phyloP scores from a whole-genome alignment of 192 early-diverging fungal species.

The Backusella sp. region DNA sequence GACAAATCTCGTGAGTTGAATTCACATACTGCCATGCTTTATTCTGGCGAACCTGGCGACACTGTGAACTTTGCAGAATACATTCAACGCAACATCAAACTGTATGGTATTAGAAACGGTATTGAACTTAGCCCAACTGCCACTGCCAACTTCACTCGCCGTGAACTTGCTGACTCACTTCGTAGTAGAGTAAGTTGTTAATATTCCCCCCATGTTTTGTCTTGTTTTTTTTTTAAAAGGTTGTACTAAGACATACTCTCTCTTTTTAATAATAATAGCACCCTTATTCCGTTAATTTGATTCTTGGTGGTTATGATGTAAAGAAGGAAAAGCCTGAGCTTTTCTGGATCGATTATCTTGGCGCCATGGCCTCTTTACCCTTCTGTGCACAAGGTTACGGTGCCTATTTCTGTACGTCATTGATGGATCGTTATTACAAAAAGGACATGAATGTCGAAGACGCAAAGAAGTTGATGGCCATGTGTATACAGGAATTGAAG shows the following conservation, averaged over 20 bases:
- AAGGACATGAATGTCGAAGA: conserved; percentile 80
- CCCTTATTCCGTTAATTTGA: conserved; percentile 85
- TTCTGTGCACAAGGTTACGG: conserved; percentile 93
- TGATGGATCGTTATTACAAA: conserved; percentile 92
- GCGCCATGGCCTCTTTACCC: conserved; percentile 71
- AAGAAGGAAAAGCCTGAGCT: conserved; percentile 71
- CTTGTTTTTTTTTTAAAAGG: no score
- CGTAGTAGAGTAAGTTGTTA: conserved; percentile 62
- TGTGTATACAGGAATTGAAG: conserved; percentile 84
- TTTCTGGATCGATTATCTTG: conserved; percentile 94
- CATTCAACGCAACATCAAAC: conserved; percentile 87
- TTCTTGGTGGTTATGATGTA: conserved; percentile 83
- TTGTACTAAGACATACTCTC: not conserved
- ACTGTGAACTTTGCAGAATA: conserved; percentile 94
- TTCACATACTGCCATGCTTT: conserved; percentile 80
- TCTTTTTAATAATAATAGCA: conserved; percentile 46
- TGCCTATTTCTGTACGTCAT: conserved; percentile 85
- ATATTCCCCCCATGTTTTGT: no score
- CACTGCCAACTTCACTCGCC: conserved; percentile 78
- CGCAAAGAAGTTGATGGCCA: conserved; percentile 76
- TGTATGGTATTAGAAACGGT: conserved; percentile 87
- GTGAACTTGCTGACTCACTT: conserved; percentile 84
- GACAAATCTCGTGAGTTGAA: conserved; percentile 90
- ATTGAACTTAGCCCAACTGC: conserved; percentile 78
- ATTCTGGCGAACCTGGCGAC: conserved; percentile 89